Evolutionary conservation across 2,329 filamentous ascomycete genomes (phyloP), one percentile per base, ranked within the genome.

Genomic region (Scedosporium apiospermum): DNA sequence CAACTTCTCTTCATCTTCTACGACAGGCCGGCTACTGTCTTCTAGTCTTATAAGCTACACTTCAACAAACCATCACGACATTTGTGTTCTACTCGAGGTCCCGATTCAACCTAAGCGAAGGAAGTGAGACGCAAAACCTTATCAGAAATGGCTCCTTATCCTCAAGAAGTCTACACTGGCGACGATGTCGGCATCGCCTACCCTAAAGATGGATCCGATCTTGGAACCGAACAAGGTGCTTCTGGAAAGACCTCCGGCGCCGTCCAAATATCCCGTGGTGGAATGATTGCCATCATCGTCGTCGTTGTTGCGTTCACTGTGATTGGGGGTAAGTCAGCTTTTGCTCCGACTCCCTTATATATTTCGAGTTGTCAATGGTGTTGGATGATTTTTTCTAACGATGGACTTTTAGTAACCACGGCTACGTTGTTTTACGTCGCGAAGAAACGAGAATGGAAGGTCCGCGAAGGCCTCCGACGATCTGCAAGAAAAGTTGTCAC

Each of bases 381-480:
- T 38, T 38, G 34, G 34, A 6, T 14, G 44, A n/a, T 14, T 26
- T 21, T 41, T 26, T 41, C 44, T 49, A 46, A 41, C 42, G 12
- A 60, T 60, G 38, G 27, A 7, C 23, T 68, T 64, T 57, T 66
- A 89, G 88, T 87, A 65, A 80, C 79, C 23, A 87, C 82, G 41
- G 83, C 86, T 2, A 76, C 85, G 2, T 83, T 95, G 30, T 96
- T 89, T 77, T 91, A 88, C 73, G 72, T 93, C 44, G 89, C 91
- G 62, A 95, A 95, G 80, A 92, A 91, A 77, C 85, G 87, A 57
- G 89, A 93, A 73, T 95, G 91, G 91, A 89, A 87, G 67, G 79
- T 95, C 67, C 84, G 87, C 64, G 85, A 90, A 71, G 88, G 81
- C 34, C 79, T 96, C 63, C 83, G 87, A 62, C 84, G 83, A 66